Base-by-base conservation (phyloP, 2,329 filamentous ascomycete species). In the Venturia oleaginea region DNA sequence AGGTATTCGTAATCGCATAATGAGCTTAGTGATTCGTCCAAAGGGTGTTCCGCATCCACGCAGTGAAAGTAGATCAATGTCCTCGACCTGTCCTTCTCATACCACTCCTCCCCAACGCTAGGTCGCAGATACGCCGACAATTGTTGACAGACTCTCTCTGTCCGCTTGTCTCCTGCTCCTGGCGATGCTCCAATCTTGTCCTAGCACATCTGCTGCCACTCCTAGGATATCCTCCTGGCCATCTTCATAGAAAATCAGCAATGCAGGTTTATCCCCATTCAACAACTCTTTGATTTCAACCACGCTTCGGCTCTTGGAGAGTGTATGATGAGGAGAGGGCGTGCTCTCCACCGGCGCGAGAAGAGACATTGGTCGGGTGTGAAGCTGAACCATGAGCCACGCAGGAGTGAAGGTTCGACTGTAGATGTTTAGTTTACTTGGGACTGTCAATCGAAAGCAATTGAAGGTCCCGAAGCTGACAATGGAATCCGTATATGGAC, bases 1-100 rank as follows among this genome's bases (percentile, higher is more conserved):
- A 95, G 81, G 69, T 93, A 94, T 73, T 95, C 91, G 76, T 93
- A 94, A 76, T 94, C 89, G 77, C 89, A 92, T 64, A 83, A 73
- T 13, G 42, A 38, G 27, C 42, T 91, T 27, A 90, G 79, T 30
- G 80, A 73, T 43, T 81, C 72, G 67, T 90, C 85, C 38, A 59
- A 17, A 38, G 62, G 61, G 11, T 19, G 86, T 85, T 13, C 85
- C 85, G 30, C 32, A 27, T 67, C 65, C 48, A 67, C 65, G 55
- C 64, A 66, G 38, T 61, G 65, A 22, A 60, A 40, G 40, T 63
- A 54, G 24, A 67, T 40, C 30, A 64, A 15, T 4, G 57, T 59
- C 8, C 64, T 43, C n/a, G 42, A 54, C 37, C 24, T 27, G 46
- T 62, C 64, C 43, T 30, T 38, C 30, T 61, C 27, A 22, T 65